Evolutionary conservation across 768 basidiomycete genomes (phyloP), one percentile per base, ranked within the genome.

Genomic region (Hygrophorus russula): DNA sequence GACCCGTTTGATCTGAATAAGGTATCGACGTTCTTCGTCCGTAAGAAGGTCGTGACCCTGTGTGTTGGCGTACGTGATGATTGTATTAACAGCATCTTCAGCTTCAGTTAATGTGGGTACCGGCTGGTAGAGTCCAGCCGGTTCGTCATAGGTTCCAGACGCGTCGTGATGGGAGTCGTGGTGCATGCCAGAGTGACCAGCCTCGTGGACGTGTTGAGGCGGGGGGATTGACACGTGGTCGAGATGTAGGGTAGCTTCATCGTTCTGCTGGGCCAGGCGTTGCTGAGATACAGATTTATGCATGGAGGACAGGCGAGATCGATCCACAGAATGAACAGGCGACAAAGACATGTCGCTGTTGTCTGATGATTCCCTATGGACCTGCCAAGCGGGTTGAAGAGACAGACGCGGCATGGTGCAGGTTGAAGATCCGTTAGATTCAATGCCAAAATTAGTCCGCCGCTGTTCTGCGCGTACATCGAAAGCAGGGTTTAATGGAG

Each of bases 1-100:
- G 14, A 68, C 69, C 41, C 58, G 63, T 57, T 76, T 78, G 52
- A 80, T 63, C 37, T 67, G 62, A 14, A 57, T 49, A 34, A 80
- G 70, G 19, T 55, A 55, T 39, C 56, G 56, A 36, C 66, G 67
- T 51, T 71, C 70, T 5, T 59, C 42, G 2, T 42, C 30, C 17
- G 56, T 52, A 39, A 67, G 45, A 17, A 68, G 48, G 10, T 51
- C 55, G 34, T 49, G 53, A 12, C 54, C 58, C 13, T 47, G 44
- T 27, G 54, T 53, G 54, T 79, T 73, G 48, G 80, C 55, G 47
- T 69, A 82, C 10, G 59, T 35, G 48, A 80, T 65, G 45, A 82
- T 62, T 49, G 62, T 73, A 54, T 74, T 68, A 41, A 80, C 57
- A 18, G 76, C 70, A 8, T 68, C 67, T 39, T 80, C 72, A 2